These are phyloP conservation scores for Ampelomyces quisqualis DNA, from an alignment of 2,329 filamentous ascomycete genomes.

Conservation along the genomic window DNA sequence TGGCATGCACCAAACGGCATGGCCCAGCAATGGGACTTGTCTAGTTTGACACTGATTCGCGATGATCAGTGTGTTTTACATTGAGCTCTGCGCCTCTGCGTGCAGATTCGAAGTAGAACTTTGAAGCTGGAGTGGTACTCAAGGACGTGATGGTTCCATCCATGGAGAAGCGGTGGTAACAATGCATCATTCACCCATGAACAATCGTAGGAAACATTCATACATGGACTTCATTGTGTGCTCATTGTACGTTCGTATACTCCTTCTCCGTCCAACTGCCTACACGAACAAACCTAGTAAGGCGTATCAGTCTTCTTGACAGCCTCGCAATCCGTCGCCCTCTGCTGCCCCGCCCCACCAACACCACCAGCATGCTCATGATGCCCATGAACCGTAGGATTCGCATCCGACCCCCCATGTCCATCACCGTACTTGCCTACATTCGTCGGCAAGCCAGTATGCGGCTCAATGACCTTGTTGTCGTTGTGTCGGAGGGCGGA, in stretches of 20 bases:
- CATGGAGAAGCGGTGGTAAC: too few relatives aligned
- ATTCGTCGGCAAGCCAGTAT: slow-evolving; percentile 47
- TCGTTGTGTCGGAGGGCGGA: slow-evolving; percentile 20
- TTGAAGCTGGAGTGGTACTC: too few relatives aligned
- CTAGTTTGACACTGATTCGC: slow-evolving; percentile 2
- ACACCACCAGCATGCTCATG: slow-evolving; percentile 14
- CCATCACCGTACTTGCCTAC: slow-evolving; percentile 43
- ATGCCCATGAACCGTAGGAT: slow-evolving; percentile 28
- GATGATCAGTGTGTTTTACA: slow-evolving; percentile 2
- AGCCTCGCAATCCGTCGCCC: slow-evolving; percentile 26
- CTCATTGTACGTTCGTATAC: too few relatives aligned
- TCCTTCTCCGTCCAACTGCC: too few relatives aligned
- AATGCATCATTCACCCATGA: too few relatives aligned
- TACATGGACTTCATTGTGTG: too few relatives aligned
- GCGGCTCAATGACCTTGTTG: slow-evolving; percentile 37
- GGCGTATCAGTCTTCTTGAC: slow-evolving; percentile 32
- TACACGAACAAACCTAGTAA: slow-evolving; percentile 23
- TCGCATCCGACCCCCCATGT: slow-evolving; percentile 42
- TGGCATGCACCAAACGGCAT: not conserved
- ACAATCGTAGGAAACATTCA: too few relatives aligned
- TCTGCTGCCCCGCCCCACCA: not conserved
- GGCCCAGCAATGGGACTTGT: slow-evolving; percentile 1
- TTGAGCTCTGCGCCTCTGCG: not conserved
- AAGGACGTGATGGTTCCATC: too few relatives aligned
- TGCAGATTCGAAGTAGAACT: not conserved